Percentiles rank a stretch among this genome's conserved stretches.
Conservation (phyloP, 345 rosid species). For the Hibiscus syriacus region DNA sequence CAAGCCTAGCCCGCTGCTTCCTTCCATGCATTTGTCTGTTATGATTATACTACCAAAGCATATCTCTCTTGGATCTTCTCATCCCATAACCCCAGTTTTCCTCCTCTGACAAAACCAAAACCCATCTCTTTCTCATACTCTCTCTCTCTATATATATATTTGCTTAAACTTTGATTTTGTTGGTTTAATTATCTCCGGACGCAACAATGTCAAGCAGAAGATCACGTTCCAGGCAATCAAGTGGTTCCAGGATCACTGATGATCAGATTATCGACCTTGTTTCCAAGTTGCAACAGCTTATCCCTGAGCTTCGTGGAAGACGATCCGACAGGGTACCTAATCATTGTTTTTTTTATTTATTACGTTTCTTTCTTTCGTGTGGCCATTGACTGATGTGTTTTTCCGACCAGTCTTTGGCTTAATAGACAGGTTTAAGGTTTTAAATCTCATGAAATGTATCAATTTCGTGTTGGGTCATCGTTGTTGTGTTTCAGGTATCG, state of each 20-base stretch:
- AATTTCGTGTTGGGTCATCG: too few species aligned
- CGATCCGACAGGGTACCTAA: slow-evolving; percentile 65
- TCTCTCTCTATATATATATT: too few species aligned
- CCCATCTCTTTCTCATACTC: too few species aligned
- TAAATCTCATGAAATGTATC: too few species aligned
- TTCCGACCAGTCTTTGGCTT: too few species aligned
- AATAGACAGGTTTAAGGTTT: too few species aligned
- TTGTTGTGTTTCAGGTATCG: slow-evolving; percentile 37
- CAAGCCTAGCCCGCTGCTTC: slow-evolving; percentile 41
- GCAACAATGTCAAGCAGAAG: slow-evolving; percentile 78
- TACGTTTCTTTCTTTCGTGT: too few species aligned
- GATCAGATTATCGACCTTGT: slow-evolving; percentile 85
- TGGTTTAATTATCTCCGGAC: slow-evolving; percentile 2
- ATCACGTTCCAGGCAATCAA: slow-evolving; percentile 67
- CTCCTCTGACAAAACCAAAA: too few species aligned
- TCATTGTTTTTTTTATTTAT: too few species aligned
- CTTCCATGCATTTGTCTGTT: slow-evolving; percentile 57
- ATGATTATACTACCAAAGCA: neutral
- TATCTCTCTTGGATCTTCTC: slow-evolving; percentile 5
- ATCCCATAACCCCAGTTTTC: neutral
- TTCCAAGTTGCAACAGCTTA: slow-evolving; percentile 70
- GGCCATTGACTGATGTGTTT: too few species aligned
- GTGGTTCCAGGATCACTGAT: slow-evolving; percentile 54
- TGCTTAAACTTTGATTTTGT: neutral
- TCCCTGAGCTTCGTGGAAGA: slow-evolving; percentile 70